Evolutionary conservation across 805 yeast species (phyloP).

Genomic region (Lachancea sp.): DNA sequence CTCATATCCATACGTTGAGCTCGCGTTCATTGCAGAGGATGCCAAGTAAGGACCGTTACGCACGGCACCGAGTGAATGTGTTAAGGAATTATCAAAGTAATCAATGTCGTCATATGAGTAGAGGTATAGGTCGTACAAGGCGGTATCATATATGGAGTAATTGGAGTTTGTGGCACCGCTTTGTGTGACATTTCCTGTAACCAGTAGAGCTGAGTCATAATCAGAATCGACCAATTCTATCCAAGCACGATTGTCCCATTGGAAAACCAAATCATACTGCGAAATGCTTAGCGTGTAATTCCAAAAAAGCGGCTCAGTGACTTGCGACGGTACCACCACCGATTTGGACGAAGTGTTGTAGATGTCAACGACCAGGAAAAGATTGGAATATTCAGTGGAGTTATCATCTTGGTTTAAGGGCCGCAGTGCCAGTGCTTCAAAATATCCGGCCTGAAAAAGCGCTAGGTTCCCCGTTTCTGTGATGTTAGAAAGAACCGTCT

Average conservation of each 20-base stretch:
- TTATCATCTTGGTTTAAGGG: constrained; percentile 14
- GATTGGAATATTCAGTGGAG: constrained; percentile 18
- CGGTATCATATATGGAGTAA: constrained; percentile 20
- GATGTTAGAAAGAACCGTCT: constrained; percentile 14
- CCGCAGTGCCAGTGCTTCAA: constrained; percentile 26
- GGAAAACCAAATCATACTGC: constrained; percentile 54
- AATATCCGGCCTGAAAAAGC: constrained; percentile 25
- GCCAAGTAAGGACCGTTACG: constrained; percentile 41
- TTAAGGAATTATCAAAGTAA: constrained; percentile 34
- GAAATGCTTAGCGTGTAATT: constrained; percentile 61
- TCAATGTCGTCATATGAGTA: constrained; percentile 38
- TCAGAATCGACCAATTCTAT: constrained; percentile 63
- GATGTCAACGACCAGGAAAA: constrained; percentile 24
- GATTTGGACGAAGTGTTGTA: constrained; percentile 15
- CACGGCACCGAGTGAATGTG: constrained; percentile 68
- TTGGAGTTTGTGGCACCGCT: constrained; percentile 11
- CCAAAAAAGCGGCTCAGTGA: constrained; percentile 36
- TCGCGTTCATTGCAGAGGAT: constrained; percentile 21
- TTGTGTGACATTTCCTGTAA: constrained; percentile 47
- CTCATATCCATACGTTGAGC: constrained; percentile 7
- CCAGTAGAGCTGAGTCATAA: constrained; percentile 56
- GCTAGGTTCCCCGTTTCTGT: constrained; percentile 12
- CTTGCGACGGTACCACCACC: neutral
- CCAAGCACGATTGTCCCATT: constrained; percentile 59
- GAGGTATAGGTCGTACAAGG: constrained; percentile 38